Evolutionary conservation across 2,329 filamentous ascomycete genomes (phyloP), one percentile per base, ranked within the genome.

Genomic region (Exophiala spinifera): DNA sequence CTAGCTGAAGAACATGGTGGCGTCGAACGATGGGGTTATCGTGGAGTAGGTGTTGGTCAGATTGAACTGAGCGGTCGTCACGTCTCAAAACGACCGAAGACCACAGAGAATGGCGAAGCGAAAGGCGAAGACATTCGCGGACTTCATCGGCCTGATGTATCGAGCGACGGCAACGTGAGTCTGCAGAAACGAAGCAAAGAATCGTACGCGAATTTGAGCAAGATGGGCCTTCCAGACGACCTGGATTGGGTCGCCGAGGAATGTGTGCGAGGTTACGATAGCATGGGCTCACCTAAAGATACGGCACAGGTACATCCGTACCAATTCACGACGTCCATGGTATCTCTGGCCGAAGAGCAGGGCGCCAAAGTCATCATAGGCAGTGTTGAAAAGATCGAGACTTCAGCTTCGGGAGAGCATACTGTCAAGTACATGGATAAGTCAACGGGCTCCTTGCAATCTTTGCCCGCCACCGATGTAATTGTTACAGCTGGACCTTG

Each of bases 301-400:
- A 97, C 94, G 1, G 89, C 94, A 0, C 94, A 99, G 72, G 92
- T 97, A 2, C 92, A 99, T 66, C 94, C 94, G 0, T 88, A 86
- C 58, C 85, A 90, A 42, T 97, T 99, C 67, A 97, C 94, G 0
- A 92, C 83, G 0, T 79, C 85, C 14, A 95, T 97, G 71, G 89
- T 88, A 3, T 76, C 83, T 39, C 78, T 96, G 11, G 91, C 92
- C 0, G 74, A 81, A 52, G 82, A 88, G 48, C 80, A 79, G 21
- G 88, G 88, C 2, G 83, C 81, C 61, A 80, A 85, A 19, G 78
- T 96, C 49, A 76, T 83, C 25, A 77, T 86, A 40, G 84, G 85
- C 8, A 80, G 83, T 1, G 91, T 91, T 2, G 89, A 82, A 2
- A 75, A 74, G 14, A 87, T 96, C 57, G 53, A 61, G 13, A 34